Base-by-base conservation (phyloP, 2,329 filamentous ascomycete genomes). In the Aureobasidium sp. region DNA sequence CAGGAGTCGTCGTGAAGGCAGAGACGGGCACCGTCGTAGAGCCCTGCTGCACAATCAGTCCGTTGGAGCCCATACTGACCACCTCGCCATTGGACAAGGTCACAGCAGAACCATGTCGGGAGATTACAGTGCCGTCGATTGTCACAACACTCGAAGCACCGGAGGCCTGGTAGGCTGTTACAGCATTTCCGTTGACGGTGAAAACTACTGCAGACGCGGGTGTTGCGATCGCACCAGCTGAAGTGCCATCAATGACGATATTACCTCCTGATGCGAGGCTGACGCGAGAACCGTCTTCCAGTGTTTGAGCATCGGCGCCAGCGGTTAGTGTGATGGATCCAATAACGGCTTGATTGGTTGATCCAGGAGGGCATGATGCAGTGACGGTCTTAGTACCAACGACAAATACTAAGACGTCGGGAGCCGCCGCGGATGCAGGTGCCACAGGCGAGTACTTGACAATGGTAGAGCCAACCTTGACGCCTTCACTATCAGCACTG, bases 61-160 rank as follows among this genome's bases (percentile, higher is more conserved):
- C 59, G 3, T 15, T 15, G 5, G 59, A 53, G 14, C 44, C 58
- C n/a, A 63, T 59, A n/a, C 65, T 68, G 44, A 68, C 39, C 8
- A 64, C 48, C 11, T 65, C 22, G 7, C 67, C 67, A 22, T 63
- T 49, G 0, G 64, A 33, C 9, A 70, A 59, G 2, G 64, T 66
- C 35, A 65, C 53, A 5, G 64, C 54, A 12, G 64, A 47, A 5
- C 66, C 66, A 12, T 62, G 63, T 7, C 39, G 33, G 17, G 53
- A 60, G 29, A 63, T 48, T 27, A 66, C 67, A 17, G 65, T 57
- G 9, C 61, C 58, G 5, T 63, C 67, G 39, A 69, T 61, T 5
- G 64, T 61, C 19, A 56, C 64, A 29, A 63, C 29, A 3, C 40
- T 44, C 3, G 27, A 22, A 3, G 39, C 24, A 22, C 9, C 59